These are phyloP conservation scores for Aleurites moluccanus DNA, from an alignment of 441 rosid genomes.

Conservation along the genomic window DNA sequence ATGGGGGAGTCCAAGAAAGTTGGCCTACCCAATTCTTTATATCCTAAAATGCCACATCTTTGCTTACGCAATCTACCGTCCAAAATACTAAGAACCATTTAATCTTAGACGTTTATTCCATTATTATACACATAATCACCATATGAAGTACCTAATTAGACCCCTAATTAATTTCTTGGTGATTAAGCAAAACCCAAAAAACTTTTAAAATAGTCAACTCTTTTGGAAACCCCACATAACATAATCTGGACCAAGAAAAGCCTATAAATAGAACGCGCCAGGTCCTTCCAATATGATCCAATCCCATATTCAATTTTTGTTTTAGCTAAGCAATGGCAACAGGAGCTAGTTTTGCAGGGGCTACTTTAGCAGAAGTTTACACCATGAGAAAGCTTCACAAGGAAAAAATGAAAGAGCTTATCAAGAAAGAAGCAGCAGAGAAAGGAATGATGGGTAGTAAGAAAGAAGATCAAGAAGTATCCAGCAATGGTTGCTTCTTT, in stretches of 20 bases:
- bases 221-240: neutral
- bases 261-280: neutral
- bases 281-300: no score
- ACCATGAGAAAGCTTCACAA: slow-evolving; percentile 31
- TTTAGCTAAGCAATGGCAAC: slow-evolving; percentile 17
- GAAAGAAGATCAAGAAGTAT: slow-evolving; percentile 3
- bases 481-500: slow-evolving; percentile 28
- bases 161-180: neutral
- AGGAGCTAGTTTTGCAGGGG: slow-evolving; percentile 23
- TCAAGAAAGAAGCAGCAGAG: neutral
- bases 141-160: neutral
- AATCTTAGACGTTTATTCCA: neutral
- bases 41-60: slow-evolving; percentile 1
- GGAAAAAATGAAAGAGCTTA: slow-evolving; percentile 35
- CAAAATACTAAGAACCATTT: neutral
- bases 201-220: neutral
- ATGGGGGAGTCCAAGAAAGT: neutral
- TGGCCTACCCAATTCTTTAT: neutral
- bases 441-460: neutral
- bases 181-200: neutral
- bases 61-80: neutral
- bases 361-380: slow-evolving; percentile 37
- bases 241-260: neutral
- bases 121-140: neutral
- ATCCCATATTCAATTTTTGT: no score